Evolutionary conservation across 371 early-diverging fungal genomes (phyloP).

Genomic region (Batrachochytrium dendrobatidis): DNA sequence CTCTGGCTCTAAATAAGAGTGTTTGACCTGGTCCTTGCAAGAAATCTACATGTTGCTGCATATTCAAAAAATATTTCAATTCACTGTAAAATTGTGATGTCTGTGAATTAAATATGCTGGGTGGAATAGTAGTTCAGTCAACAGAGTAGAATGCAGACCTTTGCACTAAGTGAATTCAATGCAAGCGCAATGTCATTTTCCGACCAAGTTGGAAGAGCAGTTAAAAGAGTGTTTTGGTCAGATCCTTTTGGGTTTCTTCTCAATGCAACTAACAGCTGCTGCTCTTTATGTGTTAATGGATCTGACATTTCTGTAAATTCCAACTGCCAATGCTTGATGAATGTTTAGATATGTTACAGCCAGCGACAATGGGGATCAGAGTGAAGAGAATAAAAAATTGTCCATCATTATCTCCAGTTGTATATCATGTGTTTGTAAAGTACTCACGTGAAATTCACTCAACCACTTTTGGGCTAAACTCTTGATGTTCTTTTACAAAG

Average conservation of each 20-base stretch:
- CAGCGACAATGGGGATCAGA: too few relatives aligned
- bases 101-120: background rate
- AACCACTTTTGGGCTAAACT: too few relatives aligned
- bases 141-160: background rate
- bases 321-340: too few relatives aligned
- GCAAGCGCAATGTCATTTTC: background rate
- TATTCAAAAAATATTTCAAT: slow-evolving; percentile 6
- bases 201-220: background rate
- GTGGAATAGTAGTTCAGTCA: background rate
- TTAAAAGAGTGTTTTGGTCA: background rate
- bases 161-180: background rate
- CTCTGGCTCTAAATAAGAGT: slow-evolving; percentile 40
- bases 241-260: background rate
- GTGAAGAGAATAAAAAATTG: too few relatives aligned
- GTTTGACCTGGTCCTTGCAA: slow-evolving; percentile 28
- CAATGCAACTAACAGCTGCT: background rate
- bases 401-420: too few relatives aligned
- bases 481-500: too few relatives aligned
- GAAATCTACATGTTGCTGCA: slow-evolving; percentile 31
- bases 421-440: too few relatives aligned
- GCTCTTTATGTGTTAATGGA: background rate
- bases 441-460: too few relatives aligned
- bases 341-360: too few relatives aligned
- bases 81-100: too few relatives aligned
- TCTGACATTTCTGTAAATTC: too few relatives aligned